Evolutionary conservation across 495 filamentous ascomycete genomes (phyloP).

Genomic region (Bombardia bombarda): DNA sequence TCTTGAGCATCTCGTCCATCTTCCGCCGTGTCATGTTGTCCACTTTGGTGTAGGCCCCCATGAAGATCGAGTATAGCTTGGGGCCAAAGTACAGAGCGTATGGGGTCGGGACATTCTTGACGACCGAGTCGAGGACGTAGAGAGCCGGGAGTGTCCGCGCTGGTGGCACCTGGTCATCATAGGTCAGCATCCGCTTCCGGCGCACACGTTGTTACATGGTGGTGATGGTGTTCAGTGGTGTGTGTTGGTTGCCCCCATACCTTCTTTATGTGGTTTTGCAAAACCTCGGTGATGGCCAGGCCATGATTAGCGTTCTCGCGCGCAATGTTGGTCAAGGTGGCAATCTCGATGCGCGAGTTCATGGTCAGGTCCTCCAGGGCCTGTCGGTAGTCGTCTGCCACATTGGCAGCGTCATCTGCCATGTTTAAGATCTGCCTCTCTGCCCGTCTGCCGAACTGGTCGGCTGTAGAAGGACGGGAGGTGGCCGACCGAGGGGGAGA

Average conservation of each 20-base stretch:
- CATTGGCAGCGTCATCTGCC: slow-evolving; percentile 73
- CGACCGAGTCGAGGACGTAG: slow-evolving; percentile 97
- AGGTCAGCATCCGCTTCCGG: slow-evolving; percentile 5
- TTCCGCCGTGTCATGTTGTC: slow-evolving; percentile 72
- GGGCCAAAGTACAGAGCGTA: slow-evolving; percentile 91
- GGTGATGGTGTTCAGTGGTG: no score
- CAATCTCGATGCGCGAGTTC: slow-evolving; percentile 88
- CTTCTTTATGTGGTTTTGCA: slow-evolving; percentile 87
- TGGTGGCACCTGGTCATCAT: slow-evolving; percentile 65
- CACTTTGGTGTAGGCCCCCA: slow-evolving; percentile 88
- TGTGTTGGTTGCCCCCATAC: slow-evolving; percentile 49
- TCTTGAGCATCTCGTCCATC: slow-evolving; percentile 95
- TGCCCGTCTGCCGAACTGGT: not conserved
- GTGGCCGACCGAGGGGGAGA: no score
- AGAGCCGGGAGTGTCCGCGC: slow-evolving; percentile 82
- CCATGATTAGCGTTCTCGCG: slow-evolving; percentile 95
- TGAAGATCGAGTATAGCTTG: slow-evolving; percentile 87
- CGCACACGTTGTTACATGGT: no score
- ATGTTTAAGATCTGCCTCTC: no score
- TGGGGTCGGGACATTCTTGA: slow-evolving; percentile 96
- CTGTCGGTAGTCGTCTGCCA: slow-evolving; percentile 89
- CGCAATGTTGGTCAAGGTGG: slow-evolving; percentile 90
- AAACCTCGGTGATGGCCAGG: slow-evolving; percentile 74
- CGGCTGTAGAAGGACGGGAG: not conserved
- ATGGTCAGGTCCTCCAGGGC: slow-evolving; percentile 84